Evolutionary conservation across 2,329 filamentous ascomycete species (phyloP), one percentile per base, ranked within the genome.

Genomic region (Botrytis hyacinthi): DNA sequence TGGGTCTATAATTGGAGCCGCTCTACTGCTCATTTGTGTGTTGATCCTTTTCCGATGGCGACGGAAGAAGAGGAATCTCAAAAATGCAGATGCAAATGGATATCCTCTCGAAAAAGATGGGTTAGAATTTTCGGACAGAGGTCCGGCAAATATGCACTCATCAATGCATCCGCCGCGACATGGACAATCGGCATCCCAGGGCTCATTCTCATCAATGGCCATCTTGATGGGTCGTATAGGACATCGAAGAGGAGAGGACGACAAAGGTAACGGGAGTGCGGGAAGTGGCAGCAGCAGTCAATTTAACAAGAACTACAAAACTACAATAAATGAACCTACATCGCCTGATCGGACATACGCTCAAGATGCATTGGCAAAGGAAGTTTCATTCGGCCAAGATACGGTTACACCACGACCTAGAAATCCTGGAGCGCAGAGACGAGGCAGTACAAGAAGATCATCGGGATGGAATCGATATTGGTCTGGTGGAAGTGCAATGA

Each of bases 391-490:
- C 37, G 82, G 83, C n/a, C 84, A 85, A 59, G 74, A 74, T 42
- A 75, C 74, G 60, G 74, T 46, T 51, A 69, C 60, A 40, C 57
- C 76, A 7, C 59, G 74, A 72, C 75, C 78, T 54, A 75, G 79
- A 14, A 74, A 74, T 14, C 78, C 76, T 67, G 77, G 73, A 63
- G 74, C 70, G 57, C 73, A 70, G 40, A 75, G 75, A 66, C 73
- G 78, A 40, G 78, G 76, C n/a, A 78, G 82, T 62, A 83, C 84
- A 32, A 86, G 89, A 72, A 86, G 89, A 79, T 93, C 90, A 78
- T 93, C 91, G 5, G 91, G 91, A 66, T 94, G 92, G 92, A 93
- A 93, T 81, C 85, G 89, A 71, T 94, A 93, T 82, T 94, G 92
- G 88, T 92, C 91, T 22, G 91, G 91, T 69, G 92, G 91, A 71